phyloP scores from a whole-genome alignment of 225 moss, liverwort and hornwort genomes.

The Bryoerythrophyllum caledonicum region DNA sequence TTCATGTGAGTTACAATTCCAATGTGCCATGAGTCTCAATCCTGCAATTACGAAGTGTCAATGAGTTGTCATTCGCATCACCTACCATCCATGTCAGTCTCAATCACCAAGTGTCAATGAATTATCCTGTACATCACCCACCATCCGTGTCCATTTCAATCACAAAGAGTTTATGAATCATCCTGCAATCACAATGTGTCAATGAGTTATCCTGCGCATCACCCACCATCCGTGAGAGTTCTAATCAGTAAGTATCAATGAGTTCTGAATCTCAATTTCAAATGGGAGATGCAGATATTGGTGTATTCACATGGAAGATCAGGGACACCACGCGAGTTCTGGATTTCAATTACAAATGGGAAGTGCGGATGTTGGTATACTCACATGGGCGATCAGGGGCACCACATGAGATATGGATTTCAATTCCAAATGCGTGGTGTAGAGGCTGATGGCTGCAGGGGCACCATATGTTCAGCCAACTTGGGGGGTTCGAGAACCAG shows the following conservation, averaged over 20 bases:
- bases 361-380: slow-evolving; percentile 16
- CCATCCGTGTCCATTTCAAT: no score
- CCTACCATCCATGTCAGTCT: no score
- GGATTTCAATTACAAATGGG: background rate
- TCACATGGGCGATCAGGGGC: slow-evolving; percentile 2
- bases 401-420: no score
- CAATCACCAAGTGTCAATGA: no score
- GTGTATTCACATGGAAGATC: slow-evolving; percentile 5
- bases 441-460: slow-evolving; percentile 23
- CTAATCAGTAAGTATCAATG: no score
- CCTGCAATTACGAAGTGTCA: no score
- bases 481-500: slow-evolving; percentile 26
- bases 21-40: slow-evolving; percentile 2
- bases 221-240: no score
- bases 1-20: slow-evolving; percentile 17
- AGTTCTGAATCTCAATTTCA: background rate
- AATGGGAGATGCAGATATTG: slow-evolving; percentile 26
- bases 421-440: slow-evolving; percentile 1
- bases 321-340: background rate
- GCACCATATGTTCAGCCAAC: slow-evolving; percentile 26
- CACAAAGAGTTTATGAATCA: background rate
- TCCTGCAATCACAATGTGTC: no score
- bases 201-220: no score
- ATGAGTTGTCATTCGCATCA: no score
- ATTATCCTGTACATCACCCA: no score